phyloP scores from a whole-genome alignment of 768 basidiomycete species.

The Daedaleopsis sinensis region DNA sequence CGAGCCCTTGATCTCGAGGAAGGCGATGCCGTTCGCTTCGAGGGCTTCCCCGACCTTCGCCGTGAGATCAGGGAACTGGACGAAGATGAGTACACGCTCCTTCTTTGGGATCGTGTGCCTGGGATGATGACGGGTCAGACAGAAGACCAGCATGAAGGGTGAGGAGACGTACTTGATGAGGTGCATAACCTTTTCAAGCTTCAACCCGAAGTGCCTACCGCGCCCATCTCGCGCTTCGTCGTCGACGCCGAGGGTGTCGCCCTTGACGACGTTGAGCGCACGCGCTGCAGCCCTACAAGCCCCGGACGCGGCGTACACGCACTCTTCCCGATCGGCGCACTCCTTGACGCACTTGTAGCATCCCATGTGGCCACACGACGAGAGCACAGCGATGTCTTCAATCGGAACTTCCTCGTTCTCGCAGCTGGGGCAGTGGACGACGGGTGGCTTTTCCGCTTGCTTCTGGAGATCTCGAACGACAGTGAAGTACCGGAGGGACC shows the following conservation, averaged over 20 bases:
- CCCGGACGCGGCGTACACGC: constrained; percentile 70
- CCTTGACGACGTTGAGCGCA: constrained; percentile 80
- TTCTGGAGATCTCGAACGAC: constrained; percentile 89
- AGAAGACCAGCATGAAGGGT: neutral
- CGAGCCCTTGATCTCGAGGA: constrained; percentile 80
- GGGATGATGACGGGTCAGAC: constrained; percentile 3
- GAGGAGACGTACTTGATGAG: constrained; percentile 64
- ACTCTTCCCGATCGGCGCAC: constrained; percentile 79
- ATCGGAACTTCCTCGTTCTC: constrained; percentile 56
- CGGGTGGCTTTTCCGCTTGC: constrained; percentile 60
- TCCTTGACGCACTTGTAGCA: constrained; percentile 73
- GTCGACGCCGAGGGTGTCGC: constrained; percentile 77
- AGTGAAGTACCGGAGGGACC: constrained; percentile 90
- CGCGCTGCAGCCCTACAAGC: constrained; percentile 81
- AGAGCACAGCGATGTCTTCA: constrained; percentile 79
- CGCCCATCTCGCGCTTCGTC: constrained; percentile 72
- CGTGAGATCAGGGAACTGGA: constrained; percentile 95
- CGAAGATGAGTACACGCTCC: constrained; percentile 89
- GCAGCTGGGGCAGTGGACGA: constrained; percentile 67
- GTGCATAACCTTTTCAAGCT: constrained; percentile 75
- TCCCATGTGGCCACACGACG: constrained; percentile 91
- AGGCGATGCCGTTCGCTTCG: constrained; percentile 67
- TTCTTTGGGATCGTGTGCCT: constrained; percentile 71
- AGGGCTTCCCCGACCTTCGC: constrained; percentile 89
- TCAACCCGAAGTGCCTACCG: constrained; percentile 81